Conservation (phyloP, 495 filamentous ascomycete genomes). For the Penicillium waksmanii region DNA sequence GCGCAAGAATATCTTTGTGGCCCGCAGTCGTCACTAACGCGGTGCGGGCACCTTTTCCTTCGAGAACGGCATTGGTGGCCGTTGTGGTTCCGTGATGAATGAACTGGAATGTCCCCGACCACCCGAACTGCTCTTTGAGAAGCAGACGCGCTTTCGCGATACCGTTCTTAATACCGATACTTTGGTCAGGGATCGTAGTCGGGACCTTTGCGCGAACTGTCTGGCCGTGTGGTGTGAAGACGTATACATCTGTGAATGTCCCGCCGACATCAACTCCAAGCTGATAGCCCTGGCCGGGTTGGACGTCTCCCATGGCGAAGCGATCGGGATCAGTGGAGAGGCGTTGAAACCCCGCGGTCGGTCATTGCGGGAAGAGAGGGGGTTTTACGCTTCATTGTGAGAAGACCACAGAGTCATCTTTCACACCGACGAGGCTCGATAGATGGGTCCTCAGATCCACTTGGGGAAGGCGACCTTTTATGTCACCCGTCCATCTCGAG, state of each 20-base stretch:
- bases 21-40: constrained; percentile 45
- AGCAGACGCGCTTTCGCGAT: constrained; percentile 41
- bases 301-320: neutral
- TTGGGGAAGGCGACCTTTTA: neutral
- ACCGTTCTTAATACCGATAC: constrained; percentile 50
- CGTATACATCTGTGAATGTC: constrained; percentile 55
- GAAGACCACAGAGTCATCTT: neutral
- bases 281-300: constrained; percentile 26
- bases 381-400: neutral
- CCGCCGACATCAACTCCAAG: constrained; percentile 50
- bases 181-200: constrained; percentile 52
- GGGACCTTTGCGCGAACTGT: constrained; percentile 51
- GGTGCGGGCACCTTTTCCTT: constrained; percentile 47
- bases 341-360: neutral
- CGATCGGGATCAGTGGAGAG: neutral
- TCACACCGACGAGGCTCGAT: neutral
- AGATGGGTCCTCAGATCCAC: neutral
- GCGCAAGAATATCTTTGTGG: constrained; percentile 45
- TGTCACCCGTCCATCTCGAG: neutral
- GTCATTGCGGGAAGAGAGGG: neutral
- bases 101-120: constrained; percentile 37
- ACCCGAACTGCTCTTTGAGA: constrained; percentile 27
- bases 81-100: constrained; percentile 48
- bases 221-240: constrained; percentile 45
- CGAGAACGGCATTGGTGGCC: constrained; percentile 46